A percentile compares a stretch with the other conserved stretches of the same genome.
phyloP scores from a whole-genome alignment of 805 yeast species.

The Pichia phayaonensis region DNA sequence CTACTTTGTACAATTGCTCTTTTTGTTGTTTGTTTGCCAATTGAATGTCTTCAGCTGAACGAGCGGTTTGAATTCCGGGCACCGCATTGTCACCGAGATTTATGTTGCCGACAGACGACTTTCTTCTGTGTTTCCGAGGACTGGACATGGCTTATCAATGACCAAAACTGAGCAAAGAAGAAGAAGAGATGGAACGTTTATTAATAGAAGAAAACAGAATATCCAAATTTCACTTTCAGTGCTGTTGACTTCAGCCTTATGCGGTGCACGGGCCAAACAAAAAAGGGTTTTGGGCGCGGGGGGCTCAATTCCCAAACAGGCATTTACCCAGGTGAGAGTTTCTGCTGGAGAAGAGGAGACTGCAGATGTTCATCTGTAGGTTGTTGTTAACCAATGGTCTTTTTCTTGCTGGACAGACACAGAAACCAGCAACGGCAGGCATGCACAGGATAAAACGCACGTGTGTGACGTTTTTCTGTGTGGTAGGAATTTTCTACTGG shows the following conservation, averaged over 20 bases:
- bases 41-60: conserved; percentile 37
- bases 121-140: conserved; percentile 16
- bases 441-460: not conserved
- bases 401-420: not conserved
- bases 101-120: conserved; percentile 67
- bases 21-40: conserved; percentile 30
- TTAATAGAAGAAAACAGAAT: not conserved
- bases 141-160: not conserved
- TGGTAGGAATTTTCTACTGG: not conserved
- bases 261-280: not conserved
- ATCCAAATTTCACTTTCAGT: not conserved
- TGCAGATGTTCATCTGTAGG: too few relatives aligned
- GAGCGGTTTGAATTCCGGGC: conserved; percentile 62
- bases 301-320: not conserved
- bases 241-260: not conserved
- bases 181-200: not conserved
- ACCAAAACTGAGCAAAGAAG: not conserved
- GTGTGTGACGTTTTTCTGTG: not conserved
- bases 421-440: not conserved
- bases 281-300: too few relatives aligned
- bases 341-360: too few relatives aligned
- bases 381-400: too few relatives aligned
- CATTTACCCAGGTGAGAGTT: not conserved
- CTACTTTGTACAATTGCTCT: conserved; percentile 20
- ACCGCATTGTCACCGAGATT: conserved; percentile 67